Base-by-base conservation (phyloP, 345 rosid genomes). In the Eucalyptus cladocalyx region DNA sequence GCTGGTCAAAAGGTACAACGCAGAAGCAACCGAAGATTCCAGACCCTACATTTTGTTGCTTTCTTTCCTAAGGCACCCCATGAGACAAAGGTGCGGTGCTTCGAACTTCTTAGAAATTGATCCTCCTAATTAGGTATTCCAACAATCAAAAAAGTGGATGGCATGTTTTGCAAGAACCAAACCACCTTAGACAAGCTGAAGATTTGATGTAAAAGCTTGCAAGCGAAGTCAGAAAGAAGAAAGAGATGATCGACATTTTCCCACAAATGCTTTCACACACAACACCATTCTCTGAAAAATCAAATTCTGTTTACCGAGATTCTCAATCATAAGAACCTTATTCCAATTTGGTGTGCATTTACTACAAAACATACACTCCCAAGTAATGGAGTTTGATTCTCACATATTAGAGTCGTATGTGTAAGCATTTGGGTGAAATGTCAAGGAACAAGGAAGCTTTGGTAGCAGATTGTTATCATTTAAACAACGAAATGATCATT, bases 1-100 rank as follows among this genome's bases (percentile, higher is more conserved):
- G n/a, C n/a, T 1, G 0, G n/a, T 26, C 1, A 58, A 58, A 11
- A 58, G 0, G n/a, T 5, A 58, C 65, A 26, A 26, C 0, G 4
- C 23, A 58, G 65, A 58, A 11, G 65, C n/a, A 58, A 58, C 65
- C 65, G 1, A 58, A 58, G 15, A 58, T 58, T 65, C 37, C 40
- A 4, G 3, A 65, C 76, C 76, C 2, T 8, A 65, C 40, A 65
- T n/a, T n/a, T n/a, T n/a, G 76, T n/a, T n/a, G 21, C 76, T 65
- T 65, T 65, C 76, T 65, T 65, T 65, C 40, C 8, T n/a, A 65
- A n/a, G 76, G 34, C 72, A 62, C 76, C 21, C 1, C 76, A 65
- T n/a, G 40, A 65, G 76, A 65, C 76, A 65, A 65, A 65, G 21
- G 40, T n/a, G 40, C 21, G 0, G 21, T 1, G 76, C 76, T 4